phyloP scores from a whole-genome alignment of 1,284 basidiomycete genomes.

The Sporisorium exsertum region DNA sequence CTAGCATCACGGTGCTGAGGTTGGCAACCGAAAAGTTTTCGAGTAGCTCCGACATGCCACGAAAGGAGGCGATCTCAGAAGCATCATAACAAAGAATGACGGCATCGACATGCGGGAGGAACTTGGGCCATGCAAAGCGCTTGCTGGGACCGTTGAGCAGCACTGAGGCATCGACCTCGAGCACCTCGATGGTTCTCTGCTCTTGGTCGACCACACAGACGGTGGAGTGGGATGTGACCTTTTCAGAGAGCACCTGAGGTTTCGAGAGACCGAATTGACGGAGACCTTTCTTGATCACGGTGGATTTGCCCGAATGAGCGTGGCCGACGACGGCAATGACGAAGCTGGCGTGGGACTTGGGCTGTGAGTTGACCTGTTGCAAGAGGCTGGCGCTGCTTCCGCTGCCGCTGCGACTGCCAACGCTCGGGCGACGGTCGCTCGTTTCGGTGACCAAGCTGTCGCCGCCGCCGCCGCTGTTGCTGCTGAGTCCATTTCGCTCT shows the following conservation, averaged over 20 bases:
- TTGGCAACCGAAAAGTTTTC: constrained; percentile 58
- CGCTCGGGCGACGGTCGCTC: constrained; percentile 36
- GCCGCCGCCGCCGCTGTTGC: constrained; percentile 11
- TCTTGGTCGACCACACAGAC: constrained; percentile 63
- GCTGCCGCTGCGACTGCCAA: constrained; percentile 55
- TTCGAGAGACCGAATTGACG: constrained; percentile 63
- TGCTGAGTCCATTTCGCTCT: constrained; percentile 13
- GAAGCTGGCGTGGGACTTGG: constrained; percentile 60
- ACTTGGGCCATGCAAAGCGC: constrained; percentile 65
- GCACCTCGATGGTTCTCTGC: constrained; percentile 63
- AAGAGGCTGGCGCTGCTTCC: constrained; percentile 61
- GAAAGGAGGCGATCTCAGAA: constrained; percentile 57
- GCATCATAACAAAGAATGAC: constrained; percentile 66
- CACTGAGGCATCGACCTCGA: constrained; percentile 63
- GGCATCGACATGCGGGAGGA: constrained; percentile 60
- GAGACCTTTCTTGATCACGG: constrained; percentile 64
- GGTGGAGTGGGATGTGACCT: constrained; percentile 63
- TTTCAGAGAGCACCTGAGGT: constrained; percentile 59
- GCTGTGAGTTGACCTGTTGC: constrained; percentile 59
- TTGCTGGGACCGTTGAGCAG: constrained; percentile 58
- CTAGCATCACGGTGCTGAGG: constrained; percentile 64
- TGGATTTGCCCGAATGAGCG: constrained; percentile 58
- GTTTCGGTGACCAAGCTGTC: constrained; percentile 22
- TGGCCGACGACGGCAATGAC: constrained; percentile 65
- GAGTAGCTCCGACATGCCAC: constrained; percentile 64